A percentile compares a stretch with the other conserved stretches of the same genome.
Evolutionary conservation across 2,329 filamentous ascomycete genomes (phyloP).

Genomic region (Calonectria hawksworthii): DNA sequence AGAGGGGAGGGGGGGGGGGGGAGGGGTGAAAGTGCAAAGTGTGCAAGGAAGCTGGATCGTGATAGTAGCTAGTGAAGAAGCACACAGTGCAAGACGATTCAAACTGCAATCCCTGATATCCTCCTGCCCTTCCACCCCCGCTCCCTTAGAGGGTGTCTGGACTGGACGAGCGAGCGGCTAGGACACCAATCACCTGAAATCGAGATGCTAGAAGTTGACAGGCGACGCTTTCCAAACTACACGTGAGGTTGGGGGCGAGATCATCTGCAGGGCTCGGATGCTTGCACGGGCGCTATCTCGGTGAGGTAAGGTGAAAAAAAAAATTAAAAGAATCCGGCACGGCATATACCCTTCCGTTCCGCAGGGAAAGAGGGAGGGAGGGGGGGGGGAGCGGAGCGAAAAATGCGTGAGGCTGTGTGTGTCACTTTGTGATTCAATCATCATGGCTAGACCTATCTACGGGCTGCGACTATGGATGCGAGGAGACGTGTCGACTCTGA

Average conservation of each 20-base stretch:
- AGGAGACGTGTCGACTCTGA: not conserved
- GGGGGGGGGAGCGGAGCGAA: not conserved
- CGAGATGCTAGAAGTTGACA: constrained; percentile 1
- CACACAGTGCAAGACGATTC: constrained; percentile 7
- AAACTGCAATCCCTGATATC: not conserved
- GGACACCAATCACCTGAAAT: constrained; percentile 35
- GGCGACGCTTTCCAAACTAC: constrained; percentile 19
- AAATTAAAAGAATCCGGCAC: too few relatives aligned
- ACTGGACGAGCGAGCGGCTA: constrained; percentile 44
- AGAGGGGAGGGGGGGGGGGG: not conserved
- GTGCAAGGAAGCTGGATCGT: not conserved
- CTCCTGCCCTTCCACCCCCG: not conserved
- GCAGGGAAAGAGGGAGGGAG: constrained; percentile 20
- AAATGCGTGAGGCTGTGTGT: not conserved
- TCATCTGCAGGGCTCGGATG: constrained; percentile 17
- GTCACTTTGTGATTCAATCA: not conserved
- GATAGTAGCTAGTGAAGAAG: not conserved
- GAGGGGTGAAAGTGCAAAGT: not conserved
- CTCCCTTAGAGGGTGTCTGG: constrained; percentile 34
- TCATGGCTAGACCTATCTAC: not conserved
- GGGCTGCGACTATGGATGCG: not conserved
- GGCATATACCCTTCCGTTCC: not conserved
- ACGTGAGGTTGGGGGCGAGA: constrained; percentile 40
- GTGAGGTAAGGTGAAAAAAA: constrained; percentile 3
- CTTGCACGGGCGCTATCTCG: constrained; percentile 18